Conservation (phyloP, 2,329 filamentous ascomycete genomes). For the Clonostachys solani region DNA sequence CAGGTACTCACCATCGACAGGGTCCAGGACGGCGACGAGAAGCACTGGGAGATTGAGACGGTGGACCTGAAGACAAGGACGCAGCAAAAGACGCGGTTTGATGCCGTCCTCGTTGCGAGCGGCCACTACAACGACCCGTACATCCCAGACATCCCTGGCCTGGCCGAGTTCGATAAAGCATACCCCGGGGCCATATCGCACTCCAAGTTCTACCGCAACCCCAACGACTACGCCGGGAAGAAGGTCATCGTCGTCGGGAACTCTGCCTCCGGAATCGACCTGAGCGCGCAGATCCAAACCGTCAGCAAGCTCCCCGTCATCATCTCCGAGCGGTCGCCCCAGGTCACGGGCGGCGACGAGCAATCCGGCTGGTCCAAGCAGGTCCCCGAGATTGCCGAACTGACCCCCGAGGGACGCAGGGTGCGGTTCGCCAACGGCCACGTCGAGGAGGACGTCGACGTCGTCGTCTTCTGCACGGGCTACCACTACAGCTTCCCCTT, state of each 20-base stretch:
- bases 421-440: conserved; percentile 60
- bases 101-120: conserved; percentile 59
- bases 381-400: conserved; percentile 42
- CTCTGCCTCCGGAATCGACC: conserved; percentile 68
- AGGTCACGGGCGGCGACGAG: conserved; percentile 11
- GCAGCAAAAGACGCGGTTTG: conserved; percentile 34
- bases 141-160: conserved; percentile 51
- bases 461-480: conserved; percentile 78
- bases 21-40: conserved; percentile 19
- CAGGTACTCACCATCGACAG: conserved; percentile 48
- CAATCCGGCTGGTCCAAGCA: conserved; percentile 21
- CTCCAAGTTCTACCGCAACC: conserved; percentile 63
- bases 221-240: conserved; percentile 23
- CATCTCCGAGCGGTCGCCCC: conserved; percentile 38
- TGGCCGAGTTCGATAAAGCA: conserved; percentile 43
- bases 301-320: conserved; percentile 52
- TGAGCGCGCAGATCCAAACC: conserved; percentile 58
- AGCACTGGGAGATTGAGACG: conserved; percentile 38
- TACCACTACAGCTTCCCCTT: conserved; percentile 84
- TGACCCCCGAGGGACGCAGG: conserved; percentile 34
- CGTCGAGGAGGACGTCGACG: conserved; percentile 62
- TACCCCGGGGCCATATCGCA: conserved; percentile 51
- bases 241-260: conserved; percentile 66
- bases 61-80: conserved; percentile 18
- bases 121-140: conserved; percentile 60